Evolutionary conservation across 257 asterid species (phyloP).

Genomic region (Scutellaria baicalensis): DNA sequence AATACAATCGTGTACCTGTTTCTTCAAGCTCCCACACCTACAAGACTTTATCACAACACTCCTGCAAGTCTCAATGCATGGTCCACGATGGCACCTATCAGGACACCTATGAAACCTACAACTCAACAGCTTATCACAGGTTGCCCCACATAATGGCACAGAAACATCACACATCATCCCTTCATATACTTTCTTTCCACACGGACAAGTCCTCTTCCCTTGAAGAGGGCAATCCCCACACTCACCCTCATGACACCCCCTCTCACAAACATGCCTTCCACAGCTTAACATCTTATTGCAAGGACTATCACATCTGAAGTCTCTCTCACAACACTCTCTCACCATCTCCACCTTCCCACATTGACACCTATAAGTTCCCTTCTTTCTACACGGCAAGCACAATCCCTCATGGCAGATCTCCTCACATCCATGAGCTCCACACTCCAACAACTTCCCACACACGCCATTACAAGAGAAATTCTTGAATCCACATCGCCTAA

Average conservation of each 20-base stretch:
- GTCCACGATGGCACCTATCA: conserved; percentile 89
- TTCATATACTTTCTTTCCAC: conserved; percentile 71
- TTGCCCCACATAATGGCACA: conserved; percentile 70
- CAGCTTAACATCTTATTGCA: conserved; percentile 66
- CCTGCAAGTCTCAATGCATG: conserved; percentile 73
- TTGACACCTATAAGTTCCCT: conserved; percentile 51
- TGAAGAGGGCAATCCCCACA: conserved; percentile 81
- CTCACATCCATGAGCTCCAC: conserved; percentile 61
- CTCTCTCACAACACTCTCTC: conserved; percentile 71
- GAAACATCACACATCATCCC: conserved; percentile 81
- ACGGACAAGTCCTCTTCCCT: conserved; percentile 88
- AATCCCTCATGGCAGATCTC: conserved; percentile 74
- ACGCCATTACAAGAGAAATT: conserved; percentile 54
- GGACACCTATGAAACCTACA: conserved; percentile 87
- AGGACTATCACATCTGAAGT: conserved; percentile 61
- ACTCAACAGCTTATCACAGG: conserved; percentile 64
- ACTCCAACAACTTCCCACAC: conserved; percentile 51
- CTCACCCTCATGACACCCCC: conserved; percentile 78
- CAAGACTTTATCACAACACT: conserved; percentile 67
- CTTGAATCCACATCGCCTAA: conserved; percentile 82
- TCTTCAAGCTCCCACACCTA: conserved; percentile 91
- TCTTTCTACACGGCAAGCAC: conserved; percentile 59
- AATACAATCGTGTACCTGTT: conserved; percentile 49
- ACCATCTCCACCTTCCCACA: conserved; percentile 64
- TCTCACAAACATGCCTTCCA: conserved; percentile 66